Conservation (phyloP, 2,329 filamentous ascomycete species). For the Claviceps sp. region DNA sequence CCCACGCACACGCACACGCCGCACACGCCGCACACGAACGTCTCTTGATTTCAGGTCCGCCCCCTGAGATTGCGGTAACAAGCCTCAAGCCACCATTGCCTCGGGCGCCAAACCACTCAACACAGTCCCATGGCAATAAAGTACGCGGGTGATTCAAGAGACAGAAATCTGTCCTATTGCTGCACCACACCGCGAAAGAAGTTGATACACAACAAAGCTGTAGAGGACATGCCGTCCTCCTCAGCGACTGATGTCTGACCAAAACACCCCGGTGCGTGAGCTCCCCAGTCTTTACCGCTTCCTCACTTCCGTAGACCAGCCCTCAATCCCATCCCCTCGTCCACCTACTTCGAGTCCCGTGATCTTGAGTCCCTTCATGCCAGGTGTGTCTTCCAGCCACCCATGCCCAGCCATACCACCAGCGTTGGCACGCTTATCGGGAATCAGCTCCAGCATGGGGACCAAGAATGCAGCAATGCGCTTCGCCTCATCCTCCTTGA, state of each 20-base stretch:
- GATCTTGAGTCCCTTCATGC: conserved; percentile 72
- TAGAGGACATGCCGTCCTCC: background rate
- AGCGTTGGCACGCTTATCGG: conserved; percentile 82
- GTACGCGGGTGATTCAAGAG: background rate
- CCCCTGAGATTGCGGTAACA: background rate
- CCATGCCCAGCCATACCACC: conserved; percentile 82
- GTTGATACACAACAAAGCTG: background rate
- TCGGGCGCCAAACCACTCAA: background rate
- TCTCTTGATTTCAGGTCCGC: background rate
- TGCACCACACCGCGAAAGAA: background rate
- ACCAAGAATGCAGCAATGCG: conserved; percentile 68
- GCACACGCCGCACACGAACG: no score
- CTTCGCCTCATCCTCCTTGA: conserved; percentile 67
- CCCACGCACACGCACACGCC: background rate
- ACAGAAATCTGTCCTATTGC: background rate
- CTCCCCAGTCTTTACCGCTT: conserved; percentile 42
- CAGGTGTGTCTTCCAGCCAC: conserved; percentile 74
- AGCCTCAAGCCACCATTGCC: background rate
- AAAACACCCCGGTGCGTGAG: conserved; percentile 3
- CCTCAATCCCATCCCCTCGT: conserved; percentile 82
- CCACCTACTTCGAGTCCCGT: conserved; percentile 64
- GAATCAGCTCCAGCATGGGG: conserved; percentile 83
- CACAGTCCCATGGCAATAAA: background rate
- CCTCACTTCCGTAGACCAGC: conserved; percentile 83
- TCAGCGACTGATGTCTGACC: background rate